These are phyloP conservation scores for Gamsiella multidivaricata DNA, from an alignment of 192 early-diverging fungal genomes.

Conservation along the genomic window DNA sequence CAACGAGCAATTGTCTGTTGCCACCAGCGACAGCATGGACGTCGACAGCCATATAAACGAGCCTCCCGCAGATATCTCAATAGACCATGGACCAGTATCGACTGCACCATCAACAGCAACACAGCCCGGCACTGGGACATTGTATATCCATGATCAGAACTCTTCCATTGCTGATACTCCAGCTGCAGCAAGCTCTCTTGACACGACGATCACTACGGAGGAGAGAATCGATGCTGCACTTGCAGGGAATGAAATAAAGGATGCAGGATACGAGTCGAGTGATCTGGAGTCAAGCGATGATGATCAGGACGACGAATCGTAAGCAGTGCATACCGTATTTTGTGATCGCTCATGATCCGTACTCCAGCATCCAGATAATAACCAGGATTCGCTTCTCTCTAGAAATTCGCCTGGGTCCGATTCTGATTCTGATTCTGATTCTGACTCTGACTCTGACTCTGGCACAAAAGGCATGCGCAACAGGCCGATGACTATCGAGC, in stretches of 20 bases:
- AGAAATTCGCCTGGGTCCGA: conserved; percentile 29
- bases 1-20: background rate
- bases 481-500: conserved; percentile 25
- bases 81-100: background rate
- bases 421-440: conserved; percentile 36
- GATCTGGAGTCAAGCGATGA: conserved; percentile 56
- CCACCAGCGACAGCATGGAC: conserved; percentile 18
- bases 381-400: background rate
- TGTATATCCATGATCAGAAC: background rate
- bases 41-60: conserved; percentile 24
- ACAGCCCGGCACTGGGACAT: background rate
- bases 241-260: conserved; percentile 27
- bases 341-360: too few relatives aligned
- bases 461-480: background rate
- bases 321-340: too few relatives aligned
- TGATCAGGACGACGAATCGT: conserved; percentile 36
- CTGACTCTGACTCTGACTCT: conserved; percentile 44
- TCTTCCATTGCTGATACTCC: background rate
- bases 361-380: too few relatives aligned
- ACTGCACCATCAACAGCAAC: background rate
- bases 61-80: background rate
- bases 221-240: conserved; percentile 53
- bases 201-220: background rate
- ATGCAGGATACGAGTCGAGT: conserved; percentile 58
- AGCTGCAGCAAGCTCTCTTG: background rate